Conservation (phyloP, 345 rosid species). For the Camelina laxa region DNA sequence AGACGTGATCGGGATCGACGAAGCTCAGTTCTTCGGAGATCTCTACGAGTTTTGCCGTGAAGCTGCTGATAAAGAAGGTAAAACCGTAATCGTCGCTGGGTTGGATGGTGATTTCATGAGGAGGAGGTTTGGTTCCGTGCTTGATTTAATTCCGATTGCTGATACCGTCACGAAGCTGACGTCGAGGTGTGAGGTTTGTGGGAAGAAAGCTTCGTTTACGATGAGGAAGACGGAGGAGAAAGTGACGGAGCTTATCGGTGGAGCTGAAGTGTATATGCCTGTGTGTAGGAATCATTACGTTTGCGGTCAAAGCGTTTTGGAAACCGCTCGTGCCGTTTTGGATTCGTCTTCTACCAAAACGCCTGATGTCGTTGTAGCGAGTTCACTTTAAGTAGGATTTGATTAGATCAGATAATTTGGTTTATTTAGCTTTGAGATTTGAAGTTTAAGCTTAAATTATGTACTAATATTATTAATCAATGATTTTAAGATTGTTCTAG, state of each 20-base stretch:
- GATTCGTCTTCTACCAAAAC: slow-evolving; percentile 43
- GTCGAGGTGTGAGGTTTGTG: slow-evolving; percentile 81
- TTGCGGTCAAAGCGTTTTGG: slow-evolving; percentile 69
- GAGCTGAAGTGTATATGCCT: slow-evolving; percentile 85
- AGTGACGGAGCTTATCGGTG: slow-evolving; percentile 72
- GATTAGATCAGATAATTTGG: neutral
- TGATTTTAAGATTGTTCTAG: neutral
- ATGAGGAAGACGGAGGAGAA: slow-evolving; percentile 76
- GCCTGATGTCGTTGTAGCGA: neutral
- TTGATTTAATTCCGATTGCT: slow-evolving; percentile 77
- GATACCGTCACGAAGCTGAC: slow-evolving; percentile 81
- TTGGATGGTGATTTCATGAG: slow-evolving; percentile 88
- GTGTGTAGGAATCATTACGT: slow-evolving; percentile 82
- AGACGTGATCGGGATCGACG: slow-evolving; percentile 95
- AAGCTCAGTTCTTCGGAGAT: slow-evolving; percentile 88
- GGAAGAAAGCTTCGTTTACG: slow-evolving; percentile 74
- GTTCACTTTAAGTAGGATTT: neutral
- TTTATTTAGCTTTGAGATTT: neutral
- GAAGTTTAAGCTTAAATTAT: neutral
- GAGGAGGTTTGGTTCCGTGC: slow-evolving; percentile 89
- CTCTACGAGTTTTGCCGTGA: slow-evolving; percentile 83
- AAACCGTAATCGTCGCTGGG: slow-evolving; percentile 85
- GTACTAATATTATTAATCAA: slow-evolving; percentile 1
- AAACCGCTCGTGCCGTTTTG: slow-evolving; percentile 65
- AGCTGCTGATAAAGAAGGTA: slow-evolving; percentile 85